Base-by-base conservation (phyloP, 1,284 basidiomycete genomes). In the Tilletia setariae region DNA sequence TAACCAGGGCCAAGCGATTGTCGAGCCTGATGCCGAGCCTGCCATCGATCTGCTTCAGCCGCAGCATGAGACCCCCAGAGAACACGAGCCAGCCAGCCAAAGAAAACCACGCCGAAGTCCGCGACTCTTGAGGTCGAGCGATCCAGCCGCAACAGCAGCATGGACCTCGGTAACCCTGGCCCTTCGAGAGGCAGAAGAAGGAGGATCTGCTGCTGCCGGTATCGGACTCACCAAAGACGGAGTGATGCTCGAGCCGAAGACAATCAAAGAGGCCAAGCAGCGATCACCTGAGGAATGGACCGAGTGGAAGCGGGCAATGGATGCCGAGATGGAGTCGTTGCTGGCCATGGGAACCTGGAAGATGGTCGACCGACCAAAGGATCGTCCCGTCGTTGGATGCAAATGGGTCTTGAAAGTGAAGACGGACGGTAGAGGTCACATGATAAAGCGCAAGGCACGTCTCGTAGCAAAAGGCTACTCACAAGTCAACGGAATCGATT, bases 391-490 rank as follows among this genome's bases (percentile, higher is more conserved):
- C 19, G 25, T 49, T 7, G 47, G 47, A n/a, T 49, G 47, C 25
- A 16, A 23, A n/a, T 49, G 47, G 47, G 47, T 49, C 47, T 49
- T n/a, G 19, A 49, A 49, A 23, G 47, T 49, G 19, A 49, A 49
- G 16, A 49, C 47, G 47, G 16, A 49, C 16, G 19, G 19, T n/a
- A 23, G 25, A 19, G 47, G 47, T 7, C 47, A n/a, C 19, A 23
- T 23, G 47, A 49, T 49, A 7, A 16, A 23, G 16, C 19, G 25
- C 19, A 49, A 49, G 47, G 19, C 47, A n/a, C 19, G 47, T 7
- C 47, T 49, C 4, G 47, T 49, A 16, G 47, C 47, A 49, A 16
- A 49, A 49, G 43, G 43, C 9, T 44, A 11, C 43, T 11, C 43
- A 11, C 43, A 44, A 44, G 43, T 44, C 43, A 19, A 44, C 11